Evolutionary conservation across 129 eudicot species (phyloP).

Genomic region (Artemisia annua): DNA sequence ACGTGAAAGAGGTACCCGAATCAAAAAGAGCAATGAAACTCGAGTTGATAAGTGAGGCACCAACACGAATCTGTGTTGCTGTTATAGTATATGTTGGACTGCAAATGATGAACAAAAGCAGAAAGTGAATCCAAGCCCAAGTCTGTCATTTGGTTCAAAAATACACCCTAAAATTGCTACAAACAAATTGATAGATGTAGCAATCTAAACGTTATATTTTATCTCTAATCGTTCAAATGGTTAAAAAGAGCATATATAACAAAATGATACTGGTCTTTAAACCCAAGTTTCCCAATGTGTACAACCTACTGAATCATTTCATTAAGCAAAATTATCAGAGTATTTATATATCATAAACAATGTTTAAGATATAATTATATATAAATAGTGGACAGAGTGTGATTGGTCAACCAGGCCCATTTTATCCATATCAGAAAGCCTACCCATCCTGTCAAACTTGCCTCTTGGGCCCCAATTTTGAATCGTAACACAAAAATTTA

Average conservation of each 20-base stretch:
- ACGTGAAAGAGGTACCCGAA: slow-evolving; percentile 83
- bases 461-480: background rate
- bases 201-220: background rate
- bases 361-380: no score
- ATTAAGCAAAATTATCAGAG: no score
- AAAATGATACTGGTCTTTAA: no score
- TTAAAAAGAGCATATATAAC: no score
- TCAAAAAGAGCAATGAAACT: slow-evolving; percentile 76
- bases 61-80: slow-evolving; percentile 66
- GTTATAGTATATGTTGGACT: slow-evolving; percentile 74
- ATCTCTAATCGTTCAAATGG: no score
- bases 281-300: no score
- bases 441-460: background rate
- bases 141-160: background rate
- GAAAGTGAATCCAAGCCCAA: slow-evolving; percentile 8
- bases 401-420: background rate
- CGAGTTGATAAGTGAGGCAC: slow-evolving; percentile 48
- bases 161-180: no score
- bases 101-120: slow-evolving; percentile 22
- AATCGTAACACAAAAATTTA: background rate
- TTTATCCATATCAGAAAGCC: background rate
- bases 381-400: background rate
- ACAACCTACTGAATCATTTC: no score
- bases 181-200: no score
- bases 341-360: no score